Conservation (phyloP, 192 early-diverging fungal genomes). For the Coemansia sp. region DNA sequence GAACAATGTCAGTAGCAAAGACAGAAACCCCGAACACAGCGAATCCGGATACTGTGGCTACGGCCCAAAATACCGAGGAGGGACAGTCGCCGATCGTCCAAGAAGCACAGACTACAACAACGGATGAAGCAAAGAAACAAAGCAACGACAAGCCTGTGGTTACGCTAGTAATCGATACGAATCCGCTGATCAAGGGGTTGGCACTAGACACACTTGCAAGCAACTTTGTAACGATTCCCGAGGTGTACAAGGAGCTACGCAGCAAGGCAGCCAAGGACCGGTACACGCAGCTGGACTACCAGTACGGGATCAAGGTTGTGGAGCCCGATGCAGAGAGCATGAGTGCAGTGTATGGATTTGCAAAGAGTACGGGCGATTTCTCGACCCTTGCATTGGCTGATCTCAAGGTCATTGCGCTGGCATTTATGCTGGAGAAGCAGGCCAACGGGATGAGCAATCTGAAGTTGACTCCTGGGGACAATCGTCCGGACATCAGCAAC, state of each 20-base stretch:
- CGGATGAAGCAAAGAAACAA: constrained; percentile 8
- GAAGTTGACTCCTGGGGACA: constrained; percentile 62
- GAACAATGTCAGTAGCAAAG: background rate
- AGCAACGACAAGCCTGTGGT: constrained; percentile 50
- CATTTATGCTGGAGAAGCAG: constrained; percentile 83
- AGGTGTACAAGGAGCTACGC: constrained; percentile 82
- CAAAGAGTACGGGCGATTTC: constrained; percentile 92
- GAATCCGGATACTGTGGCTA: background rate
- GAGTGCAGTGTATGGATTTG: constrained; percentile 72
- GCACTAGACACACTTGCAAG: constrained; percentile 63
- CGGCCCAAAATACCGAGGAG: too few species aligned
- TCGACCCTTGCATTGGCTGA: constrained; percentile 75
- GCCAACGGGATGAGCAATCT: constrained; percentile 69
- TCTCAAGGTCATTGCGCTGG: constrained; percentile 86
- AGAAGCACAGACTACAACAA: background rate
- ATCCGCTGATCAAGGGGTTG: constrained; percentile 67
- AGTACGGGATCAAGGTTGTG: constrained; percentile 24
- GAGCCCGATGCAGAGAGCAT: constrained; percentile 41
- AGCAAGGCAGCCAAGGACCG: constrained; percentile 68
- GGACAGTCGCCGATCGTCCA: background rate
- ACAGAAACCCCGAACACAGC: background rate
- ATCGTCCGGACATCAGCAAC: constrained; percentile 30
- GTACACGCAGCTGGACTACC: constrained; percentile 28
- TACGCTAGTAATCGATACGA: constrained; percentile 72
- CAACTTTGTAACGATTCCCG: constrained; percentile 81